Base-by-base conservation (phyloP, 495 filamentous ascomycete species). In the Daldinia grandis region DNA sequence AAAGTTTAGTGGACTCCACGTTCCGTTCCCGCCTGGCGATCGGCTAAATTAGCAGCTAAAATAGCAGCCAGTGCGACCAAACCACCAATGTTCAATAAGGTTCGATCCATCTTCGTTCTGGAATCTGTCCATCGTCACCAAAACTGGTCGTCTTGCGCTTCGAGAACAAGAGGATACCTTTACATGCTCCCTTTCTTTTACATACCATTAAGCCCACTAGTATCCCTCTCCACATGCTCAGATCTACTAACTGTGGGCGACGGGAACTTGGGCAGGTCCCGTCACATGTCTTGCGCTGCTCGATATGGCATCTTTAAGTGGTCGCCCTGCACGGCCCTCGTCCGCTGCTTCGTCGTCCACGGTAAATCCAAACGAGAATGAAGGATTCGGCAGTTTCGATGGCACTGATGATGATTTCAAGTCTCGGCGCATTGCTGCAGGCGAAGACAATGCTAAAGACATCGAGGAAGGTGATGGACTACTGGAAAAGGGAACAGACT, bases 391-490 rank as follows among this genome's bases (percentile, higher is more conserved):
- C 30, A 72, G 60, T n/a, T 59, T 76, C 27, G 60, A 76, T 33
- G 61, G 66, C 8, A 60, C 53, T 25, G 70, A 72, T 24, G 54
- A 74, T 53, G 76, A 75, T 54, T 55, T 61, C 50, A 55, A 51
- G 17, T 76, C 76, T 60, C 74, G 71, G 61, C 68, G 70, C 47
- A 74, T 64, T 27, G 33, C 62, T 6, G 64, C 68, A 21, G 75
- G 73, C 42, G 77, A 81, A 4, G 62, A 69, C 21, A 72, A 79
- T 56, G 42, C 68, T 1, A 66, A 66, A 8, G 68, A 75, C 14
- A 72, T 77, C 24, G 81, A 86, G 58, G 74, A 79, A 24, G 78
- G 82, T 35, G 78, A 76, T 58, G 73, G 76, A 0, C 75, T 83
- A 24, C 47, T 71, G 50, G 69, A 72, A 49, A 76, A 63, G 70